Conservation (phyloP, 495 filamentous ascomycete genomes). For the Trichodelitschia bisporula region DNA sequence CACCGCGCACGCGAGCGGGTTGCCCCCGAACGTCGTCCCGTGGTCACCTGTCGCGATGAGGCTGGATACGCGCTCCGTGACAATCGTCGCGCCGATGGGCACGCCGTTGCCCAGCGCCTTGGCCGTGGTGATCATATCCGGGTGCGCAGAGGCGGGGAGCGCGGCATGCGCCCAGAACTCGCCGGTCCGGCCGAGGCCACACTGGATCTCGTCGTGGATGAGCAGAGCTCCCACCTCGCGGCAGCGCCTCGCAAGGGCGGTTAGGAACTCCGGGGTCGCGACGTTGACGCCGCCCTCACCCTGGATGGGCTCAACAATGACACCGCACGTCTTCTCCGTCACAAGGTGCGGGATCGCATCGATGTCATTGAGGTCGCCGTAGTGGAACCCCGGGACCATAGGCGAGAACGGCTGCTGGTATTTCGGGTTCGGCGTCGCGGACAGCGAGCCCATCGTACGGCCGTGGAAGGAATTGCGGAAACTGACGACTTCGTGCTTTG, state of each 20-base stretch:
- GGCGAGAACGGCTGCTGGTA: conserved; percentile 88
- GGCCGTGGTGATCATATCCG: conserved; percentile 79
- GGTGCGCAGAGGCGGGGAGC: conserved; percentile 57
- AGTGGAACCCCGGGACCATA: conserved; percentile 82
- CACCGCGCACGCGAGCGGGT: conserved; percentile 64
- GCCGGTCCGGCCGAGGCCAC: conserved; percentile 69
- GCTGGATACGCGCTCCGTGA: conserved; percentile 48
- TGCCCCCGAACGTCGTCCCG: conserved; percentile 91
- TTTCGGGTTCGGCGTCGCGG: conserved; percentile 93
- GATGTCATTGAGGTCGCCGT: conserved; percentile 68
- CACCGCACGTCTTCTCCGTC: conserved; percentile 67
- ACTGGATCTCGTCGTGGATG: conserved; percentile 94
- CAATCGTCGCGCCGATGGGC: conserved; percentile 78
- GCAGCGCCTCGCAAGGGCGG: conserved; percentile 53
- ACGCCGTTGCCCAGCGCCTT: conserved; percentile 95
- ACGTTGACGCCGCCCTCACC: conserved; percentile 85
- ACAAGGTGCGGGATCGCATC: conserved; percentile 42
- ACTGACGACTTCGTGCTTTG: conserved; percentile 63
- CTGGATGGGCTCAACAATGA: conserved; percentile 95
- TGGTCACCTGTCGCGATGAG: conserved; percentile 83
- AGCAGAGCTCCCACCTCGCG: conserved; percentile 70
- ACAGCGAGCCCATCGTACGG: conserved; percentile 77
- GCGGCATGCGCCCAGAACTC: conserved; percentile 63
- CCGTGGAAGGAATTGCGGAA: conserved; percentile 89
- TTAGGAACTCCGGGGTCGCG: conserved; percentile 57